Evolutionary conservation across 306 rosid genomes (phyloP), one percentile per base, ranked within the genome.

Genomic region (Casuarina equisetifolia): DNA sequence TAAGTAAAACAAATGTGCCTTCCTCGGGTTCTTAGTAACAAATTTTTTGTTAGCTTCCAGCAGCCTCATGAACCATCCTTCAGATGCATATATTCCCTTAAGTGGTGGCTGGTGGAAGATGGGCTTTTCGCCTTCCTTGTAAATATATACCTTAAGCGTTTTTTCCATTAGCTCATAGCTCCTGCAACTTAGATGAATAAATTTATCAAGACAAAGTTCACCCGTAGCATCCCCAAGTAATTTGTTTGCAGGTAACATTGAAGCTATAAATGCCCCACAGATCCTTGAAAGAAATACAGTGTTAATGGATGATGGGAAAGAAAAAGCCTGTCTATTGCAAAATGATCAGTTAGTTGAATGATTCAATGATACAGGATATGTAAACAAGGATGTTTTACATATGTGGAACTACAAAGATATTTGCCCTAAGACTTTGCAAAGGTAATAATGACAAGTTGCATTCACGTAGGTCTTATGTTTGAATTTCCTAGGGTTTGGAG

Each of bases 31-130:
- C 80, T 46, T 71, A 6, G 97, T 90, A 46, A 89, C 89, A 70
- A 92, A 92, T 52, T 78, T 86, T 79, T 88, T 90, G 92, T 86
- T 85, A 4, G 75, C 89, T 76, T 92, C 96, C 84, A 95, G 81
- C 61, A 73, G 87, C 87, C 86, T 91, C 94, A 95, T 79, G 86
- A 95, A 95, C 99, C 99, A 95, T 73, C 98, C 99, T 85, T 95
- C 99, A 2, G 99, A 92, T 79, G 99, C 97, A 79, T 95, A 95
- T 88, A 95, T 88, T 69, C 99, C 91, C 40, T 74, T 93, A 43
- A 95, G 82, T 46, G 90, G 76, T 74, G 92, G 89, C 53, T 88
- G 89, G 76, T 95, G 99, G 69, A 95, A 88, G 77, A 95, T 88
- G 17, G 96, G 97, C 40, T 78, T 92, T 61, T 85, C 85, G 74